Evolutionary conservation across 2,329 filamentous ascomycete genomes (phyloP).

Genomic region (Endoconidiophora laricicola): DNA sequence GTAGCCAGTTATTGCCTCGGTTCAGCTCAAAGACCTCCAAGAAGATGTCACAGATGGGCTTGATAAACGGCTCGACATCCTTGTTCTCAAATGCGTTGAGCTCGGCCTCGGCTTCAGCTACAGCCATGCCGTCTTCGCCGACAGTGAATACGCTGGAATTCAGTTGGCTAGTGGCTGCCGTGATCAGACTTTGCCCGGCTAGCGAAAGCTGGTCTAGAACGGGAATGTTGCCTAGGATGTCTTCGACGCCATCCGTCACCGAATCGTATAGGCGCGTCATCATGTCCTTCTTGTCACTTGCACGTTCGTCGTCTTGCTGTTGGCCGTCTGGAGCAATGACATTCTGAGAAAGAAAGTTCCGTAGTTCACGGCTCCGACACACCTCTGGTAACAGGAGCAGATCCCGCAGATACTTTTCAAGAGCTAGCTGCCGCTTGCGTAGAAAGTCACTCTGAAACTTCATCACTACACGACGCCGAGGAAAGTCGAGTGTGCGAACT

Average conservation of each 20-base stretch:
- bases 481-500: constrained; percentile 81
- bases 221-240: constrained; percentile 89
- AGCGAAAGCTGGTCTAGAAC: constrained; percentile 87
- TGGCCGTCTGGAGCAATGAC: constrained; percentile 44
- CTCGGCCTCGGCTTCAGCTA: constrained; percentile 77
- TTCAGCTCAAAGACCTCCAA: constrained; percentile 91
- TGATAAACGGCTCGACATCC: constrained; percentile 88
- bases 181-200: constrained; percentile 80
- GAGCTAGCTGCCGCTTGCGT: constrained; percentile 65
- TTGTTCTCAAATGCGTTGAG: constrained; percentile 82
- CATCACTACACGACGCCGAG: constrained; percentile 80
- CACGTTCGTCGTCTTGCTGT: constrained; percentile 36
- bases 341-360: constrained; percentile 82
- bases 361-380: constrained; percentile 80
- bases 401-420: constrained; percentile 73
- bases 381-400: constrained; percentile 79
- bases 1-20: constrained; percentile 90
- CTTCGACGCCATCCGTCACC: constrained; percentile 94
- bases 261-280: constrained; percentile 92
- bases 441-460: constrained; percentile 94
- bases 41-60: constrained; percentile 95
- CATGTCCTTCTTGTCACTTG: constrained; percentile 56
- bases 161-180: constrained; percentile 52
- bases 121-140: constrained; percentile 32
- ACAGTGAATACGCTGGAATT: constrained; percentile 35